Evolutionary conservation across 2,329 filamentous ascomycete species (phyloP).

Genomic region (Colletotrichum musicola): DNA sequence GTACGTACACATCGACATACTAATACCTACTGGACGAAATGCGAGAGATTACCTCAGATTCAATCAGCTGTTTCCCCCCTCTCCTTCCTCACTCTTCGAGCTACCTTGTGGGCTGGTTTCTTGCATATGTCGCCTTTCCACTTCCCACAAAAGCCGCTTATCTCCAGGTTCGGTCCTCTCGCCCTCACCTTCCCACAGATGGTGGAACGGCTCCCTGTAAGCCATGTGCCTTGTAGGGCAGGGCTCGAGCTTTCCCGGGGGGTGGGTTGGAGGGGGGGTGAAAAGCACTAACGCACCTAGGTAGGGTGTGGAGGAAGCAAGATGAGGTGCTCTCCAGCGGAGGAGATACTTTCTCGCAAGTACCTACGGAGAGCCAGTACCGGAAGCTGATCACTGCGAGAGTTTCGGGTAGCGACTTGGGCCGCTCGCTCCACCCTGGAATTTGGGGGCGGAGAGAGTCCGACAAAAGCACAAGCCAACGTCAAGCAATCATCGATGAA

Average conservation of each 20-base stretch:
- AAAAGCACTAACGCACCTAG: neutral
- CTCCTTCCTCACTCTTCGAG: neutral
- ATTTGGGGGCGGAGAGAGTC: conserved; percentile 33
- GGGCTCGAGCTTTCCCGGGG: conserved; percentile 8
- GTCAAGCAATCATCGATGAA: neutral
- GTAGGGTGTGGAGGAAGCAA: neutral
- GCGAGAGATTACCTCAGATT: conserved; percentile 26
- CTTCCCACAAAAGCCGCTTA: conserved; percentile 23
- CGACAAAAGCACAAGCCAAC: conserved; percentile 14
- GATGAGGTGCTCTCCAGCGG: neutral
- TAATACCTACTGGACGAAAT: conserved; percentile 3
- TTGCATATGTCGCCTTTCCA: neutral
- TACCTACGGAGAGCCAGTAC: conserved; percentile 6
- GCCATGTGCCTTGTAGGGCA: conserved; percentile 34
- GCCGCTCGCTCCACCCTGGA: conserved; percentile 22
- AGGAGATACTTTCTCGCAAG: neutral
- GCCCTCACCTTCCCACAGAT: conserved; percentile 5
- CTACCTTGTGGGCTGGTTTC: neutral
- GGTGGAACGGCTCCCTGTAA: conserved; percentile 18
- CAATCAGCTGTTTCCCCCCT: conserved; percentile 10
- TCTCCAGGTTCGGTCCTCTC: conserved; percentile 1
- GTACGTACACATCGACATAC: neutral
- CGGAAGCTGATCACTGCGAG: conserved; percentile 28
- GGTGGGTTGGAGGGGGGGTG: conserved; percentile 7
- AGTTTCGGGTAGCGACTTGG: conserved; percentile 38